Percentiles rank a stretch among this genome's conserved stretches.
These are phyloP conservation scores for Ogataea paraovalis DNA, from an alignment of 805 yeast species.

Conservation along the genomic window DNA sequence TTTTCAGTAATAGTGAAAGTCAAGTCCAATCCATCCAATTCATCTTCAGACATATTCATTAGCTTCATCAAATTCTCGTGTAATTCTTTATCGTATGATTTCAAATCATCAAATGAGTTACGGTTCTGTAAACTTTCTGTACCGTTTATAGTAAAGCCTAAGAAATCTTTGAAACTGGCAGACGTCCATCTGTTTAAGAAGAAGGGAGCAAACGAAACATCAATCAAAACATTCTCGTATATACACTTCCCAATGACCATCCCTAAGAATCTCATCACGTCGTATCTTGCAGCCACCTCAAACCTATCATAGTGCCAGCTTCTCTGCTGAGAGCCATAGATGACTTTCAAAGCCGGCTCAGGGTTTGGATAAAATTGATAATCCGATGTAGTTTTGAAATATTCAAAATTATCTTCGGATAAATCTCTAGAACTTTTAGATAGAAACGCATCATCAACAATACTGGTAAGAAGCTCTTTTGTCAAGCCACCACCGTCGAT, in stretches of 20 bases:
- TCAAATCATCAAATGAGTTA: constrained; percentile 75
- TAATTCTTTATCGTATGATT: constrained; percentile 62
- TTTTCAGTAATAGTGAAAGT: constrained; percentile 61
- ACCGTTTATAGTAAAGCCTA: constrained; percentile 3
- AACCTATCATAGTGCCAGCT: constrained; percentile 25
- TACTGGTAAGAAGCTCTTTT: constrained; percentile 78
- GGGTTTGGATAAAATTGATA: constrained; percentile 77
- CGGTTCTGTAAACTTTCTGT: constrained; percentile 33
- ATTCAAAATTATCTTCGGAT: constrained; percentile 22
- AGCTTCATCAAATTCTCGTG: constrained; percentile 63
- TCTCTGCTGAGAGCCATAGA: constrained; percentile 23
- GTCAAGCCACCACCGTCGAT: constrained; percentile 97
- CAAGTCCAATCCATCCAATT: constrained; percentile 56
- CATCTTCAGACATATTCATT: constrained; percentile 48
- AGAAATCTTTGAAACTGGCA: constrained; percentile 29
- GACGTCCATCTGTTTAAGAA: constrained; percentile 64
- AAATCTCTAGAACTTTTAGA: constrained; percentile 21
- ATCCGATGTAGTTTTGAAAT: constrained; percentile 41
- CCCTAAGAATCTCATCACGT: constrained; percentile 63
- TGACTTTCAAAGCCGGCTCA: constrained; percentile 29
- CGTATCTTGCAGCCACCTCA: constrained; percentile 21
- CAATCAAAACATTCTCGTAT: constrained; percentile 76
- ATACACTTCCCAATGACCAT: constrained; percentile 84
- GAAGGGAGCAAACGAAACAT: constrained; percentile 81
- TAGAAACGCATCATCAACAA: constrained; percentile 64